A percentile compares a stretch with the other conserved stretches of the same genome.
Evolutionary conservation across 2,329 filamentous ascomycete genomes (phyloP).

Genomic region (Sporothrix luriei): DNA sequence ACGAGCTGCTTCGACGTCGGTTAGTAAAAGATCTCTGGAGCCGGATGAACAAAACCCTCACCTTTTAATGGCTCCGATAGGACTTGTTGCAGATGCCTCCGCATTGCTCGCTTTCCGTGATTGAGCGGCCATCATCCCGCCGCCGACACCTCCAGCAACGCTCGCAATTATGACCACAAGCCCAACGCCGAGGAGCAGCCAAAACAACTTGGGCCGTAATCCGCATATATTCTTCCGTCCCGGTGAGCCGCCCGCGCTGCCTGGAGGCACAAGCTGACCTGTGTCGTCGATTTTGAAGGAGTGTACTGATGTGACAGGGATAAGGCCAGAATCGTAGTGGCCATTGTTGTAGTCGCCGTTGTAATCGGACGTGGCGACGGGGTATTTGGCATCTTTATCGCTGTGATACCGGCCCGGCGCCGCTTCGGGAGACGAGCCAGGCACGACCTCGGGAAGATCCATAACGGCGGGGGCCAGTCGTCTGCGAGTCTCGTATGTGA

Average conservation of each 20-base stretch:
- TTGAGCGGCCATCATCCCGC: constrained; percentile 31
- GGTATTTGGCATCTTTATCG: constrained; percentile 37
- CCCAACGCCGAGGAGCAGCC: constrained; percentile 33
- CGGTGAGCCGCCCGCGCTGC: not conserved
- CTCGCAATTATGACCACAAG: constrained; percentile 37
- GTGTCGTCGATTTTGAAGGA: constrained; percentile 8
- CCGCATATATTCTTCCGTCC: constrained; percentile 35
- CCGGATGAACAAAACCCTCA: not conserved
- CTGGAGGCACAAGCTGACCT: not conserved
- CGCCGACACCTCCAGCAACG: constrained; percentile 39
- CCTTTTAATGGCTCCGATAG: not conserved
- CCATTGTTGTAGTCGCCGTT: constrained; percentile 35
- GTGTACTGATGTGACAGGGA: constrained; percentile 5
- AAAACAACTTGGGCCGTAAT: constrained; percentile 36
- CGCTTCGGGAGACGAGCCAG: constrained; percentile 36
- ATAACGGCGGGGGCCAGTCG: constrained; percentile 29
- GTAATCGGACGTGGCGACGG: constrained; percentile 34
- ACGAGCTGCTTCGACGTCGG: not conserved
- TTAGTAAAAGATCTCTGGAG: not conserved
- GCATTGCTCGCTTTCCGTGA: constrained; percentile 18
- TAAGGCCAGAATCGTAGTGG: constrained; percentile 13
- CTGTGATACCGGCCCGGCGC: constrained; percentile 15
- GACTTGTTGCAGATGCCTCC: not conserved
- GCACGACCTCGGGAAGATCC: constrained; percentile 39
- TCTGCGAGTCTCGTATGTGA: not conserved